Percentiles rank a stretch among this genome's conserved stretches.
Evolutionary conservation across 2,329 filamentous ascomycete genomes (phyloP).

Genomic region (Penicillium sp.): DNA sequence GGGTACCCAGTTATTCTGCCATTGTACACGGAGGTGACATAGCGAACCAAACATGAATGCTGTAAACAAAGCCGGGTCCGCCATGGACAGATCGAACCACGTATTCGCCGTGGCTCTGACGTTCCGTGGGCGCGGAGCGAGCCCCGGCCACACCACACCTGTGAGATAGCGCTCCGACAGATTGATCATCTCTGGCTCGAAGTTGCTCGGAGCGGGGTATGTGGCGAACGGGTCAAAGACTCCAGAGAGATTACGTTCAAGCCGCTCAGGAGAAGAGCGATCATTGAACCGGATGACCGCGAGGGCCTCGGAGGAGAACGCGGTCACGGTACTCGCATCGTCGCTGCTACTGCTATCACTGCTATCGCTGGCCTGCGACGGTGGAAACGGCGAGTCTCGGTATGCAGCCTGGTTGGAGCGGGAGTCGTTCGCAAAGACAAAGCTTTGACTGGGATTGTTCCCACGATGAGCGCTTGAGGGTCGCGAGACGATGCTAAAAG

Average conservation of each 20-base stretch:
- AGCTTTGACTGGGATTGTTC: background rate
- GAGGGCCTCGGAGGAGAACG: background rate
- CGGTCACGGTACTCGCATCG: slow-evolving; percentile 3
- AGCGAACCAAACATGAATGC: slow-evolving; percentile 35
- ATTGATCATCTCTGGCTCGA: slow-evolving; percentile 25
- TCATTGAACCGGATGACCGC: slow-evolving; percentile 8
- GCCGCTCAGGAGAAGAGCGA: slow-evolving; percentile 17
- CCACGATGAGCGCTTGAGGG: background rate
- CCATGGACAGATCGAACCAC: slow-evolving; percentile 35
- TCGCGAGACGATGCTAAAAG: slow-evolving; percentile 14
- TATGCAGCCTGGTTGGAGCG: background rate
- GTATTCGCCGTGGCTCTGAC: slow-evolving; percentile 8
- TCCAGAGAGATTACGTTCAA: slow-evolving; percentile 25
- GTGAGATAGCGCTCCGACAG: slow-evolving; percentile 27
- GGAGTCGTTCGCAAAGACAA: background rate
- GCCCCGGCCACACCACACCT: slow-evolving; percentile 30
- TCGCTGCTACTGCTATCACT: slow-evolving; percentile 20
- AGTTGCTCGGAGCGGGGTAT: slow-evolving; percentile 24
- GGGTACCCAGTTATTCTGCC: slow-evolving; percentile 28
- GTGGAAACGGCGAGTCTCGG: slow-evolving; percentile 11
- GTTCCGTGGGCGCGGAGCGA: slow-evolving; percentile 19
- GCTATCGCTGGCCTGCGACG: slow-evolving; percentile 17
- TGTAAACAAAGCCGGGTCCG: slow-evolving; percentile 32
- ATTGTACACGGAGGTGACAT: slow-evolving; percentile 35
- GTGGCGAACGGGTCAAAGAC: slow-evolving; percentile 32